Conservation (phyloP, 2,329 filamentous ascomycete genomes). For the Colletotrichum sp. region DNA sequence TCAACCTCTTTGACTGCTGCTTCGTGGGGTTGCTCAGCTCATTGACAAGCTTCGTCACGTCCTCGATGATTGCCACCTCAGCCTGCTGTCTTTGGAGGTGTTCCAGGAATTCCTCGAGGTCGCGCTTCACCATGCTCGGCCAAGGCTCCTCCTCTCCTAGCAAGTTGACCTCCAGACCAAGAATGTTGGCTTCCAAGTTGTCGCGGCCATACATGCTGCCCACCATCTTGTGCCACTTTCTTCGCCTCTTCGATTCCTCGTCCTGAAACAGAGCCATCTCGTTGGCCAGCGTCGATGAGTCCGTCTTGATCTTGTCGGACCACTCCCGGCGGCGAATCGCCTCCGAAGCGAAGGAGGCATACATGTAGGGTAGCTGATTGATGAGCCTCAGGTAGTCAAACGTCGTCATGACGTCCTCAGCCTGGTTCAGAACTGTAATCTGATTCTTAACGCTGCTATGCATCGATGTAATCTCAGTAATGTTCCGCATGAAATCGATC, state of each 20-base stretch:
- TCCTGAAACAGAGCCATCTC: slow-evolving; percentile 93
- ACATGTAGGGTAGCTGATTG: slow-evolving; percentile 84
- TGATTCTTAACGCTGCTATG: slow-evolving; percentile 76
- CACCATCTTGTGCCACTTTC: slow-evolving; percentile 88
- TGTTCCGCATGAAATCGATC: slow-evolving; percentile 78
- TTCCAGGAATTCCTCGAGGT: slow-evolving; percentile 77
- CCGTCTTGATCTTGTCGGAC: slow-evolving; percentile 87
- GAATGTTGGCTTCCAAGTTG: slow-evolving; percentile 69
- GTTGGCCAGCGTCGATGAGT: slow-evolving; percentile 87
- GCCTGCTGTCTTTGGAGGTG: slow-evolving; percentile 68
- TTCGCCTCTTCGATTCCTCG: slow-evolving; percentile 86
- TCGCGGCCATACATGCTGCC: slow-evolving; percentile 76
- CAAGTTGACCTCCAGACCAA: slow-evolving; percentile 85
- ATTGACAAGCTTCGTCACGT: slow-evolving; percentile 77
- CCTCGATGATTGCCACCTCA: slow-evolving; percentile 70
- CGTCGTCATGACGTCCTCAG: slow-evolving; percentile 77
- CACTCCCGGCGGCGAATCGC: slow-evolving; percentile 87
- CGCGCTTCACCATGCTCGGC: slow-evolving; percentile 77
- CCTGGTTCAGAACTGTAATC: slow-evolving; percentile 73
- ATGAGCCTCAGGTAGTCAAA: slow-evolving; percentile 84
- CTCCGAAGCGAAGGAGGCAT: slow-evolving; percentile 87
- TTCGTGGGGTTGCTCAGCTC: slow-evolving; percentile 84
- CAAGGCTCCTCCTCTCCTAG: slow-evolving; percentile 80
- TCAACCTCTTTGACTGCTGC: slow-evolving; percentile 84
- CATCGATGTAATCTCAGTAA: slow-evolving; percentile 79